Percentiles rank a stretch among this genome's conserved stretches.
phyloP scores from a whole-genome alignment of 2,329 filamentous ascomycete species.

The Diaporthe sp. region DNA sequence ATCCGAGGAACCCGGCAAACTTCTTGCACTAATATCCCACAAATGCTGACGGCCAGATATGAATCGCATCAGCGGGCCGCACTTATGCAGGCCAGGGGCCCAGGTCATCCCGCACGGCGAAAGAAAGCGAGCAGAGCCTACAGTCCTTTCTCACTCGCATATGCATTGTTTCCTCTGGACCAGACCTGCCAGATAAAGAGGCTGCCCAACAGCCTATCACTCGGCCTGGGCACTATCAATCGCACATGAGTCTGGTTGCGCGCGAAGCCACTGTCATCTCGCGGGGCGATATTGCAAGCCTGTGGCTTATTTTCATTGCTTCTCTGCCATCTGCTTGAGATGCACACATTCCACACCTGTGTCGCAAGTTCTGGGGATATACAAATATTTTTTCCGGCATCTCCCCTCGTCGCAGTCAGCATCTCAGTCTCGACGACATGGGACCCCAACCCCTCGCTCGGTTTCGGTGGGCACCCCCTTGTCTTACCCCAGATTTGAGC shows the following conservation, averaged over 20 bases:
- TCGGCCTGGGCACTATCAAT: neutral
- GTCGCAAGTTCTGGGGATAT: neutral
- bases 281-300: neutral
- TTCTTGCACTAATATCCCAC: neutral
- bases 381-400: neutral
- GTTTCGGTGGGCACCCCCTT: neutral
- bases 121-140: neutral
- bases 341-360: neutral
- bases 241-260: neutral
- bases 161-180: neutral
- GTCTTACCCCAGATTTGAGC: constrained; percentile 21
- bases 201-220: constrained; percentile 4
- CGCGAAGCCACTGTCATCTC: neutral
- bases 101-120: neutral
- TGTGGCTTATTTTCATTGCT: neutral
- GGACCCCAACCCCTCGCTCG: neutral
- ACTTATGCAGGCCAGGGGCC: neutral
- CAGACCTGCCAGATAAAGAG: neutral
- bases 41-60: neutral
- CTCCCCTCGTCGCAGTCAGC: neutral
- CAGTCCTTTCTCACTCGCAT: neutral
- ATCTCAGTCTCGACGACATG: neutral
- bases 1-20: neutral
- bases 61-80: neutral
- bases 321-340: neutral